A percentile compares a stretch with the other conserved stretches of the same genome.
Evolutionary conservation across 179 eudicot species (phyloP).

Genomic region (Vitellaria paradoxa): DNA sequence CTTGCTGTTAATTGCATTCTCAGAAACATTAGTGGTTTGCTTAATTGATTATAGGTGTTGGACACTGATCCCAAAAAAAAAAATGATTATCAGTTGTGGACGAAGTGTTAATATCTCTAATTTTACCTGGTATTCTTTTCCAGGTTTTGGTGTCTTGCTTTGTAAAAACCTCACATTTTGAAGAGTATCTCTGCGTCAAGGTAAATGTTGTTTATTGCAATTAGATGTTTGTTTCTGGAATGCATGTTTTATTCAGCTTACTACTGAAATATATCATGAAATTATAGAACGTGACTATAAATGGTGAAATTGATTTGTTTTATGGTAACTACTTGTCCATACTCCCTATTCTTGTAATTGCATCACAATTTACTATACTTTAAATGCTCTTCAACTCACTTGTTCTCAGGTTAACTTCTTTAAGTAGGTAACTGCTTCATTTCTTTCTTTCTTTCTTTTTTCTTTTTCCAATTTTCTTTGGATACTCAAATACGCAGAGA

Average conservation of each 20-base stretch:
- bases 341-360: no score
- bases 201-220: constrained; percentile 22
- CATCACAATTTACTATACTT: no score
- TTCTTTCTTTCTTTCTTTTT: no score
- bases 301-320: neutral
- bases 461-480: no score
- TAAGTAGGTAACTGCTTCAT: no score
- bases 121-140: constrained; percentile 7
- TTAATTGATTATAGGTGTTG: constrained; percentile 1
- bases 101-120: neutral
- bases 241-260: neutral
- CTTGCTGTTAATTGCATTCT: neutral
- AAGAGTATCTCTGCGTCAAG: constrained; percentile 62
- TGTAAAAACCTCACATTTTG: constrained; percentile 64
- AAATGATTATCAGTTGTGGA: neutral
- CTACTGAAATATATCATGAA: neutral
- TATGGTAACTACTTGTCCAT: neutral
- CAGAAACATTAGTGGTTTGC: neutral
- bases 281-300: neutral
- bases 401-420: no score
- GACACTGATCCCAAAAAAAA: no score
- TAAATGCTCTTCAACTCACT: no score
- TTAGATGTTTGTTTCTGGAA: neutral
- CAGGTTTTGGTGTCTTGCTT: constrained; percentile 73
- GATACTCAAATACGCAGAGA: no score